Conservation (phyloP, 495 filamentous ascomycete genomes). For the Trypethelium eluteriae region DNA sequence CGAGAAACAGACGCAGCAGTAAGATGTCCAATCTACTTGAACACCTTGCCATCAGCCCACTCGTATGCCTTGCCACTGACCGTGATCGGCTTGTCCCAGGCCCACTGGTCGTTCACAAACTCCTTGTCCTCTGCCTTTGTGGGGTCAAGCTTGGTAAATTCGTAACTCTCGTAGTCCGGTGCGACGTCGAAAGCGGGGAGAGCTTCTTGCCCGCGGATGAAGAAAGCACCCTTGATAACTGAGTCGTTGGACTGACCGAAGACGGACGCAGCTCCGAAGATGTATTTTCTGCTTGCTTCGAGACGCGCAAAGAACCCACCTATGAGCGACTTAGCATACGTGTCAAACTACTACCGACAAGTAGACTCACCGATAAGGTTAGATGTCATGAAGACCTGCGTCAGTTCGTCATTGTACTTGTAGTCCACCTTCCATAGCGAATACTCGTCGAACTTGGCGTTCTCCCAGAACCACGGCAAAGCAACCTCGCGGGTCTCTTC, state of each 20-base stretch:
- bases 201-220: slow-evolving; percentile 85
- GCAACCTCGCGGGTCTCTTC: slow-evolving; percentile 72
- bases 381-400: slow-evolving; percentile 92
- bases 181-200: slow-evolving; percentile 88
- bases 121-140: slow-evolving; percentile 72
- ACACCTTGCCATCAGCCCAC: slow-evolving; percentile 87
- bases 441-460: slow-evolving; percentile 86
- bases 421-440: slow-evolving; percentile 86
- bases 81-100: slow-evolving; percentile 72
- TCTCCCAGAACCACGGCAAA: slow-evolving; percentile 97
- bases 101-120: slow-evolving; percentile 81
- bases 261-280: slow-evolving; percentile 88
- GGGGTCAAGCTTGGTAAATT: slow-evolving; percentile 90
- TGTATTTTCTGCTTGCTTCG: slow-evolving; percentile 95
- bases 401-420: slow-evolving; percentile 98
- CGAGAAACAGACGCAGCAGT: not conserved
- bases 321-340: slow-evolving; percentile 16
- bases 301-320: slow-evolving; percentile 96
- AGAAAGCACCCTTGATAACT: slow-evolving; percentile 80
- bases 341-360: not conserved
- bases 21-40: slow-evolving; percentile 64
- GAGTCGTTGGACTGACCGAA: slow-evolving; percentile 83
- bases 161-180: slow-evolving; percentile 94
- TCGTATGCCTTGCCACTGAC: slow-evolving; percentile 73
- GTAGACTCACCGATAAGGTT: slow-evolving; percentile 69